These are phyloP conservation scores for Clonostachys chloroleuca DNA, from an alignment of 2,329 filamentous ascomycete genomes.

Conservation along the genomic window DNA sequence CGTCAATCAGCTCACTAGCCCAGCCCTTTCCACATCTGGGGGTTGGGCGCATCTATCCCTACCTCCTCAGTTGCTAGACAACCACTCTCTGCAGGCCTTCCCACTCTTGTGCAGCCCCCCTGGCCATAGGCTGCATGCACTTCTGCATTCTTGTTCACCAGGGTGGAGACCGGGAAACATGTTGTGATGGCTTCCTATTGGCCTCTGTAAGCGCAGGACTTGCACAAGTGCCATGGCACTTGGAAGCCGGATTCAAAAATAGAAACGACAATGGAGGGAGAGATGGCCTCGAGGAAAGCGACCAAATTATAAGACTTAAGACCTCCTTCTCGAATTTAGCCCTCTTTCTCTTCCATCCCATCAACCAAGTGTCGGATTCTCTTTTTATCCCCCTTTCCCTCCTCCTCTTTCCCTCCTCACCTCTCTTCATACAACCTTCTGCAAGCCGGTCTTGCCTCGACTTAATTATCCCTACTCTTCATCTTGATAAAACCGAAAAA, in stretches of 20 bases:
- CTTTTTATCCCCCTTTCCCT: conserved; percentile 20
- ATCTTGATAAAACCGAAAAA: conserved; percentile 18
- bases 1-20: no score
- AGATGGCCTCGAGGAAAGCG: conserved; percentile 31
- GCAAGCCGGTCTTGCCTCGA: conserved; percentile 59
- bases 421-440: conserved; percentile 16
- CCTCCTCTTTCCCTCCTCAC: conserved; percentile 25
- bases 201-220: conserved; percentile 39
- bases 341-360: conserved; percentile 31
- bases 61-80: neutral
- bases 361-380: conserved; percentile 42
- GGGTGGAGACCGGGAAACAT: conserved; percentile 15
- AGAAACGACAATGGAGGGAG: conserved; percentile 6
- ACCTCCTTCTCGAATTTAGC: conserved; percentile 33
- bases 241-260: conserved; percentile 6
- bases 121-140: conserved; percentile 11
- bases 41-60: neutral
- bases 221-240: conserved; percentile 16
- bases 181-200: conserved; percentile 30
- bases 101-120: conserved; percentile 6
- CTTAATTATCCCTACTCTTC: conserved; percentile 36
- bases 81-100: conserved; percentile 6
- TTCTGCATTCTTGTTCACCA: conserved; percentile 19
- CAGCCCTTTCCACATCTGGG: no score
- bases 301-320: conserved; percentile 56